Percentiles rank a stretch among this genome's conserved stretches.
Conservation (phyloP, 371 early-diverging fungal genomes). For the Mortierella polycephala region DNA sequence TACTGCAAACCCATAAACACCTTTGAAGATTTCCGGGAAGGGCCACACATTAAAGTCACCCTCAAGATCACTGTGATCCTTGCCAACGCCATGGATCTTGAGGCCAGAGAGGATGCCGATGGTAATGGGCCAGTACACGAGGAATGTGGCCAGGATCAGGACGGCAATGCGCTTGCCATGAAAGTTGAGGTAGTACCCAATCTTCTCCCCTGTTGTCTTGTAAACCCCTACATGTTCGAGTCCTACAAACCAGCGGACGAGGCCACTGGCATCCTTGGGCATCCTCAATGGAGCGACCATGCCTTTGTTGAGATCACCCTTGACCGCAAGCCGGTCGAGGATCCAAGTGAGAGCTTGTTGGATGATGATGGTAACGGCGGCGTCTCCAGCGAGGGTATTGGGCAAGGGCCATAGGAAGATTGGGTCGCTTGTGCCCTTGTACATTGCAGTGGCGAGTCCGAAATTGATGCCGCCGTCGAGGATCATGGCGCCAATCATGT, state of each 20-base stretch:
- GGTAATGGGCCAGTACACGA: conserved; percentile 45
- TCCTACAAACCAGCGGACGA: conserved; percentile 49
- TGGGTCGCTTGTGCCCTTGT: conserved; percentile 34
- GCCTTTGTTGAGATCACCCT: conserved; percentile 42
- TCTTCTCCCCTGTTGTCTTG: conserved; percentile 2
- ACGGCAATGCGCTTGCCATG: conserved; percentile 21
- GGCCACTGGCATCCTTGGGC: conserved; percentile 22
- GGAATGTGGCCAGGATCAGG: conserved; percentile 18
- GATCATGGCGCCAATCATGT: conserved; percentile 45
- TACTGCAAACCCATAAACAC: conserved; percentile 21
- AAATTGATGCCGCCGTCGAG: conserved; percentile 54
- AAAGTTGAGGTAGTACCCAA: conserved; percentile 12
- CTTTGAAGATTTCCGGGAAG: conserved; percentile 44
- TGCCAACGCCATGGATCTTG: conserved; percentile 23
- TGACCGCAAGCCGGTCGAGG: conserved; percentile 41
- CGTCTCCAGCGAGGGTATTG: conserved; percentile 52
- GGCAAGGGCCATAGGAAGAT: conserved; percentile 43
- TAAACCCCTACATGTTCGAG: conserved; percentile 7
- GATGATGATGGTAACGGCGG: conserved; percentile 51
- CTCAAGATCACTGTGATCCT: conserved; percentile 16
- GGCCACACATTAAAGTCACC: conserved; percentile 53
- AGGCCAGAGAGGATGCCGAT: conserved; percentile 42
- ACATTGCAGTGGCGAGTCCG: conserved; percentile 54
- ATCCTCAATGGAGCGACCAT: conserved; percentile 40
- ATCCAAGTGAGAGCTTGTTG: conserved; percentile 50